Percentiles rank a stretch among this genome's conserved stretches.
These are phyloP conservation scores for Brasenia schreberi DNA, from an alignment of 164 flowering plant genomes.

Conservation along the genomic window DNA sequence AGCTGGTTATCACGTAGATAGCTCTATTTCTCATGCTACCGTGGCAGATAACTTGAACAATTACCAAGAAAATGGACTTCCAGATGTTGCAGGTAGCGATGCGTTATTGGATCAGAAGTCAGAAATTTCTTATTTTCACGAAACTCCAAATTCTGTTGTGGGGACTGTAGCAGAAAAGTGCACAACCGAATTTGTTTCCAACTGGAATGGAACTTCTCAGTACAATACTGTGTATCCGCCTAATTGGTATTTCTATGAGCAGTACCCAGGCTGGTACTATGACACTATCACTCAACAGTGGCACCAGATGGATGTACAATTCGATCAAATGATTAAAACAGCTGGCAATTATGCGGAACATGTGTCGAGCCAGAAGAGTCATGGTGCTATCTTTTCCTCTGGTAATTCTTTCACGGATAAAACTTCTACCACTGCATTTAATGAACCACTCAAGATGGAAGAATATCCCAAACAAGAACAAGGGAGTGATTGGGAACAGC, in stretches of 20 bases:
- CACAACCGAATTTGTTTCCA: constrained; percentile 26
- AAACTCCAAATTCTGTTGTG: constrained; percentile 35
- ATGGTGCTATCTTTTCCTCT: constrained; percentile 21
- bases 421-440: background rate
- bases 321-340: constrained; percentile 25
- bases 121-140: constrained; percentile 57
- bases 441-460: background rate
- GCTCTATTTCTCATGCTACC: background rate
- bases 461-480: background rate
- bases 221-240: constrained; percentile 49
- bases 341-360: constrained; percentile 12
- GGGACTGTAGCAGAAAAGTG: constrained; percentile 33
- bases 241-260: constrained; percentile 89
- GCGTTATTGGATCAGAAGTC: constrained; percentile 12
- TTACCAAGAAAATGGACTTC: constrained; percentile 8
- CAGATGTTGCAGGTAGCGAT: background rate
- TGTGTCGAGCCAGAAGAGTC: constrained; percentile 19
- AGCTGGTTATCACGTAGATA: constrained; percentile 27
- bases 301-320: constrained; percentile 45
- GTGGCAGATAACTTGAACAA: constrained; percentile 15
- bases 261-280: constrained; percentile 91
- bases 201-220: constrained; percentile 40
- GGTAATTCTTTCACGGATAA: background rate
- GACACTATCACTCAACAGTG: constrained; percentile 64
- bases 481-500: background rate